These are phyloP conservation scores for Spathaspora passalidarum DNA, from an alignment of 805 yeast species.

Conservation along the genomic window DNA sequence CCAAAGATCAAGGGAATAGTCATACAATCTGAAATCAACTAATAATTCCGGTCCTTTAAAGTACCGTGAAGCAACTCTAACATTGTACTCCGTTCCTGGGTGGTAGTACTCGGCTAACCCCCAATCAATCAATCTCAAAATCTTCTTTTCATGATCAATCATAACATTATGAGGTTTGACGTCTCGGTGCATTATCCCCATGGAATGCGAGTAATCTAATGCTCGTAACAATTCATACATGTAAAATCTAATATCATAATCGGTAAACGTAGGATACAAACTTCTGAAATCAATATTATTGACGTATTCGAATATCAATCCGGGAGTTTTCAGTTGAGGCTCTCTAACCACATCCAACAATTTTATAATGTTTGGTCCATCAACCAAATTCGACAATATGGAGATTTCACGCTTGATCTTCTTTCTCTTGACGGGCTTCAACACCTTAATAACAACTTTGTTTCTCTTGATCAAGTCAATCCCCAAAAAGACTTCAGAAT, in stretches of 20 bases:
- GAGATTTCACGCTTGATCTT: constrained; percentile 89
- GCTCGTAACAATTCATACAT: constrained; percentile 81
- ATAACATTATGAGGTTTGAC: constrained; percentile 94
- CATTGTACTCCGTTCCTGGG: constrained; percentile 84
- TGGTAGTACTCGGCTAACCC: constrained; percentile 94
- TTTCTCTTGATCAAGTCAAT: constrained; percentile 58
- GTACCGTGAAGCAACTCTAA: constrained; percentile 88
- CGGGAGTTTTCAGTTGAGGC: constrained; percentile 80
- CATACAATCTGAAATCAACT: constrained; percentile 83
- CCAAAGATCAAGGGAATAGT: constrained; percentile 91
- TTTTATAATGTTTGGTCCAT: constrained; percentile 78
- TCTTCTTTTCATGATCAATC: constrained; percentile 77
- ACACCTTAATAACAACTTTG: constrained; percentile 81
- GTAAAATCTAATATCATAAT: constrained; percentile 75
- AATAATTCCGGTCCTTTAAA: constrained; percentile 92
- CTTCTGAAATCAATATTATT: constrained; percentile 84
- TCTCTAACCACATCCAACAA: constrained; percentile 86
- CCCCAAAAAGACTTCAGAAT: constrained; percentile 91
- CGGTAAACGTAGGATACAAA: constrained; percentile 75
- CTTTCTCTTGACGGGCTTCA: constrained; percentile 90
- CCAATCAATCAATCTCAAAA: constrained; percentile 87
- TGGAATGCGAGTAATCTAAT: constrained; percentile 83
- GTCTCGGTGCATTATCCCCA: constrained; percentile 78
- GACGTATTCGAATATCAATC: constrained; percentile 80
- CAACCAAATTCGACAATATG: constrained; percentile 77